Evolutionary conservation across 2,329 filamentous ascomycete genomes (phyloP).

Genomic region (Calonectria pteridis): DNA sequence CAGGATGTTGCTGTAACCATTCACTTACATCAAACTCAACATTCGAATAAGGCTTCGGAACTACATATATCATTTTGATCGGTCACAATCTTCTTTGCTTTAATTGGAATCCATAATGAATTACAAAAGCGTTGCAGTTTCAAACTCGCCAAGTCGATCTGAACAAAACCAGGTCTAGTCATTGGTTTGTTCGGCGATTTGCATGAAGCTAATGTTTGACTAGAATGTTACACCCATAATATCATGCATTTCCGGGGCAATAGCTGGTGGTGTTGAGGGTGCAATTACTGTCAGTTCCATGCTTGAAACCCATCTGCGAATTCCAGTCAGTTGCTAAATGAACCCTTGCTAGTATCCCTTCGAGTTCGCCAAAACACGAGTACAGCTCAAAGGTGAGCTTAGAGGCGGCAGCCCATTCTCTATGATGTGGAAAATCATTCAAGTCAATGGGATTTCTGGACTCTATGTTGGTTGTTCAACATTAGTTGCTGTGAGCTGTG

Average conservation of each 20-base stretch:
- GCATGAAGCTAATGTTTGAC: neutral
- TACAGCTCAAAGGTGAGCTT: neutral
- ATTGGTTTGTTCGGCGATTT: neutral
- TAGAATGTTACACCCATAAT: neutral
- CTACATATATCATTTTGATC: no score
- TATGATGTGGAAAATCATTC: neutral
- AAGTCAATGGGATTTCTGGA: neutral
- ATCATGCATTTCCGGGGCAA: neutral
- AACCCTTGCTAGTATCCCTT: neutral
- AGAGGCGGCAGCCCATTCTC: neutral
- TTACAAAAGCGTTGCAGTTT: no score
- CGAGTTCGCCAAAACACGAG: neutral
- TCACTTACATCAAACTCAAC: no score
- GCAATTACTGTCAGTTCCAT: neutral
- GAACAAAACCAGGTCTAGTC: no score
- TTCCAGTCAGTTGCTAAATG: neutral
- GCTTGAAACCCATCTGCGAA: no score
- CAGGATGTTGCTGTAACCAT: no score
- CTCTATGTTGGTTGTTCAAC: neutral
- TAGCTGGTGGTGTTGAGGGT: neutral
- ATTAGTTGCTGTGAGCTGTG: neutral
- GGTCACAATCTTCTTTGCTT: no score
- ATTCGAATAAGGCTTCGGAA: no score
- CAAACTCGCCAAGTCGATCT: no score
- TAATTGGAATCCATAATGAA: no score